A percentile compares a stretch with the other conserved stretches of the same genome.
These are phyloP conservation scores for Hsuehochloa calcarea DNA, from an alignment of 176 grass and related monocot species.

Conservation along the genomic window DNA sequence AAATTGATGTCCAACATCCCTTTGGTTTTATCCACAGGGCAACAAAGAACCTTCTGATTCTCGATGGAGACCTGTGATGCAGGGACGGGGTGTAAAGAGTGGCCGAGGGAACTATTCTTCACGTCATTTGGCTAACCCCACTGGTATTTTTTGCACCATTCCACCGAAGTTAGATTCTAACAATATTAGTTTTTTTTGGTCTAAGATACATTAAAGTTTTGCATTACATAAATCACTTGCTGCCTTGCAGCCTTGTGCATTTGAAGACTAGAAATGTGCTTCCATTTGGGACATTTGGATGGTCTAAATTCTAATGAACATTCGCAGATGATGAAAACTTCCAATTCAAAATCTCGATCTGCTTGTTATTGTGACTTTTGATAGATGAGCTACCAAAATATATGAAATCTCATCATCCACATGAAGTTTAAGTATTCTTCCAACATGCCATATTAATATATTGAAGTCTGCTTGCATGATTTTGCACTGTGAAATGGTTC, in stretches of 20 bases:
- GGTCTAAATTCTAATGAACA: not conserved
- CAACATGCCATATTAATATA: not conserved
- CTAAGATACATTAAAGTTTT: not conserved
- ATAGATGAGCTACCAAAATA: not conserved
- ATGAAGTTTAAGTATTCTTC: not conserved
- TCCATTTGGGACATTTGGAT: not conserved
- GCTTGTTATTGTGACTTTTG: not conserved
- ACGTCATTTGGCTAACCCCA: constrained; percentile 24
- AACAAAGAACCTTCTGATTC: constrained; percentile 49
- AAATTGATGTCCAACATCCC: not conserved
- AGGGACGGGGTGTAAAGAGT: constrained; percentile 53
- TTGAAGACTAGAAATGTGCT: not conserved
- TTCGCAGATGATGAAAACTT: not conserved
- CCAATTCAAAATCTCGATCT: not conserved
- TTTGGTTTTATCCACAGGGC: constrained; percentile 25
- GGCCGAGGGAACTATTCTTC: constrained; percentile 49
- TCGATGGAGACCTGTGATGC: constrained; percentile 38
- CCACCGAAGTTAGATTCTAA: not conserved
- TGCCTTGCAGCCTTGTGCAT: not conserved
- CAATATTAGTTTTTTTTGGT: not conserved
- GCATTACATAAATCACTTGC: not conserved
- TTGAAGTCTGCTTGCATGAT: not conserved
- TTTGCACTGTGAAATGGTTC: not conserved
- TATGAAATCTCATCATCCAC: not conserved
- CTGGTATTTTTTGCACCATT: constrained; percentile 34